These are phyloP conservation scores for Shiraia bambusicola DNA, from an alignment of 2,329 filamentous ascomycete species.

Conservation along the genomic window DNA sequence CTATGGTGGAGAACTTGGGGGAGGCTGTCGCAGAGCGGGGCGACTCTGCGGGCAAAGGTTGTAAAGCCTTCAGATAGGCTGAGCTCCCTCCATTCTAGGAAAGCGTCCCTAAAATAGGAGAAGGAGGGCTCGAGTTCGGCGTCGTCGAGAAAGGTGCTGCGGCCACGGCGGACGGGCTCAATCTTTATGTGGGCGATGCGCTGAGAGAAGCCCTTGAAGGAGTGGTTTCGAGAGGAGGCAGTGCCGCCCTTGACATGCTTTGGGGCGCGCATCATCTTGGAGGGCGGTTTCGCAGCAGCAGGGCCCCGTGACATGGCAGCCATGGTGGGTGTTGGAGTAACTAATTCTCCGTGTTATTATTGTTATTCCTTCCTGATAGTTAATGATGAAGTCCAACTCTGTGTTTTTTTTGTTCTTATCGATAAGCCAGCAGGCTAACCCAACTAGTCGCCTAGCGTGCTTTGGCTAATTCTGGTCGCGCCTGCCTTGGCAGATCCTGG, in stretches of 20 bases:
- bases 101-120: conserved; percentile 82
- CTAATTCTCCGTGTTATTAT: no score
- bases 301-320: conserved; percentile 47
- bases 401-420: no score
- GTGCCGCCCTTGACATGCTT: conserved; percentile 70
- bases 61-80: conserved; percentile 84
- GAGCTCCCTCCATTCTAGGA: conserved; percentile 88
- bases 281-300: conserved; percentile 19
- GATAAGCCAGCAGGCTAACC: no score
- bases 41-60: conserved; percentile 72
- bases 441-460: no score
- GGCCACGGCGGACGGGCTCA: conserved; percentile 87
- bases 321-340: conserved; percentile 44
- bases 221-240: conserved; percentile 76
- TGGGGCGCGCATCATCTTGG: conserved; percentile 51
- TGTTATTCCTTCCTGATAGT: no score
- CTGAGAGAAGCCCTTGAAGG: conserved; percentile 87
- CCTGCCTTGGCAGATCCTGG: conserved; percentile 7
- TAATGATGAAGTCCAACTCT: no score
- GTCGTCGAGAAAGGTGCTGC: conserved; percentile 78
- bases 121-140: conserved; percentile 73
- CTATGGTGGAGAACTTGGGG: conserved; percentile 91
- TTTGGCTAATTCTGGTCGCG: no score
- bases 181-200: conserved; percentile 91
- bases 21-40: conserved; percentile 81